Evolutionary conservation across 441 rosid species (phyloP).

Genomic region (Brassica hybrid): DNA sequence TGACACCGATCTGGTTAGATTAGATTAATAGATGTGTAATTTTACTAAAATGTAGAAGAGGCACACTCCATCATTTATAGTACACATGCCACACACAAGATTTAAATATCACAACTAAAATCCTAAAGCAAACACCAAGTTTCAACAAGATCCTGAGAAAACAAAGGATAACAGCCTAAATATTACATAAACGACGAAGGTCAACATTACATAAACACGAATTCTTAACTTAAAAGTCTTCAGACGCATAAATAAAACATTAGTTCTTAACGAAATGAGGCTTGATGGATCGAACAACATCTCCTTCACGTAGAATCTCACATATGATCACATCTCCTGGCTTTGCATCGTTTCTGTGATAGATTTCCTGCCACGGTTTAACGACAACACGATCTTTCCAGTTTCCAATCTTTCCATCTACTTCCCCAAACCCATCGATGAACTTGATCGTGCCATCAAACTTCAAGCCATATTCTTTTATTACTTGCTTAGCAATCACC

Average conservation of each 20-base stretch:
- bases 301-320: slow-evolving; percentile 18
- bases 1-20: background rate
- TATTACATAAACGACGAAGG: background rate
- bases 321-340: background rate
- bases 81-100: background rate
- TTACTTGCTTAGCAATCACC: slow-evolving; percentile 18
- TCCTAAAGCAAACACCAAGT: background rate
- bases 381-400: slow-evolving; percentile 30
- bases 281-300: slow-evolving; percentile 16
- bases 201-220: background rate
- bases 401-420: background rate
- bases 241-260: background rate
- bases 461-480: background rate
- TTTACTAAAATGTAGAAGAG: background rate
- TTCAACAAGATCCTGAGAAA: background rate
- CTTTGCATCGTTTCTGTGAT: slow-evolving; percentile 11
- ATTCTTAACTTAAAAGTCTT: background rate
- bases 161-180: background rate
- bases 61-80: background rate
- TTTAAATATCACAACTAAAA: background rate
- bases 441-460: slow-evolving; percentile 15
- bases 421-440: slow-evolving; percentile 18
- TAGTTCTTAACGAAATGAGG: slow-evolving; percentile 20
- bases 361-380: slow-evolving; percentile 17
- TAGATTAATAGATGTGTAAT: background rate